Percentiles rank a stretch among this genome's conserved stretches.
Conservation (phyloP, 176 grass and related monocot species). For the Aegilops tauschii region DNA sequence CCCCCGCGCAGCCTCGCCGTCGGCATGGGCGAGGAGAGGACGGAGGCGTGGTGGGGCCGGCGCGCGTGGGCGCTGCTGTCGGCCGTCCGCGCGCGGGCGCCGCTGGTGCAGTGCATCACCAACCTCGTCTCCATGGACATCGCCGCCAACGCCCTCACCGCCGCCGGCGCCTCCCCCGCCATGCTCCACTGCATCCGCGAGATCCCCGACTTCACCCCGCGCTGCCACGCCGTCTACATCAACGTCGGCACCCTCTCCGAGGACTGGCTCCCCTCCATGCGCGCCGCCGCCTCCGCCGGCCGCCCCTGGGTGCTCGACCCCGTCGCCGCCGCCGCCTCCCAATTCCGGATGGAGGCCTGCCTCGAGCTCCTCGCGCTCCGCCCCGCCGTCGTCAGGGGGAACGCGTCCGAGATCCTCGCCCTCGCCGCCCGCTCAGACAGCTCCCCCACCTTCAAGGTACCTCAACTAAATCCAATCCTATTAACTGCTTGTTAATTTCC, state of each 20-base stretch:
- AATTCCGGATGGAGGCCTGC: slow-evolving; percentile 77
- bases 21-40: slow-evolving; percentile 27
- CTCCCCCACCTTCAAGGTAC: slow-evolving; percentile 51
- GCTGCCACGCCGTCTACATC: slow-evolving; percentile 57
- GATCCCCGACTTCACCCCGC: slow-evolving; percentile 75
- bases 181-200: slow-evolving; percentile 81
- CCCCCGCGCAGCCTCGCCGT: neutral
- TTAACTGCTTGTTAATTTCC: too few species aligned
- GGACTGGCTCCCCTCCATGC: slow-evolving; percentile 82
- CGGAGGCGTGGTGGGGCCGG: slow-evolving; percentile 18
- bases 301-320: slow-evolving; percentile 89
- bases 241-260: slow-evolving; percentile 85
- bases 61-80: slow-evolving; percentile 67
- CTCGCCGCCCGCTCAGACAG: slow-evolving; percentile 35
- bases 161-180: slow-evolving; percentile 73
- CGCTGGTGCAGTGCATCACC: slow-evolving; percentile 89
- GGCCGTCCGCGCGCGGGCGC: slow-evolving; percentile 44
- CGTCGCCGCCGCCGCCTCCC: slow-evolving; percentile 62
- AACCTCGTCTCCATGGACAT: slow-evolving; percentile 96
- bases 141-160: slow-evolving; percentile 66
- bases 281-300: slow-evolving; percentile 47
- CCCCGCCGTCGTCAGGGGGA: slow-evolving; percentile 71
- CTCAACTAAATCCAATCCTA: neutral
- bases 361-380: slow-evolving; percentile 51
- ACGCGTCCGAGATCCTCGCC: slow-evolving; percentile 82